Conservation (phyloP, 2,329 filamentous ascomycete genomes). For the Phialemonium atrogriseum region DNA sequence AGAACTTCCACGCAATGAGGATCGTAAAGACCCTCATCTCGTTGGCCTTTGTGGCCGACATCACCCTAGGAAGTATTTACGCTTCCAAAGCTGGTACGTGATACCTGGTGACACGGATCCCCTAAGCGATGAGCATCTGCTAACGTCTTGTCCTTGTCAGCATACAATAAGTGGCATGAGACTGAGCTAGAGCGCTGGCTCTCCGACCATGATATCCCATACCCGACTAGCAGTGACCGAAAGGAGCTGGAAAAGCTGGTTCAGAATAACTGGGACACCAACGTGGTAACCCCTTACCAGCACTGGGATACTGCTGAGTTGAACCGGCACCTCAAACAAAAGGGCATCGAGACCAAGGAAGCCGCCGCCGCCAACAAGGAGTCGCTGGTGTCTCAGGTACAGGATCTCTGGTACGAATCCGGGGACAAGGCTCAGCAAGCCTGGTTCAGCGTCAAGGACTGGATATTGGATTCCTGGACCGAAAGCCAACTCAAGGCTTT, state of each 20-base stretch:
- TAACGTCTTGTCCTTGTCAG: constrained; percentile 38
- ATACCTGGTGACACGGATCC: too few species aligned
- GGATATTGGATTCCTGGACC: constrained; percentile 93
- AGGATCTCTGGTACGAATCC: constrained; percentile 67
- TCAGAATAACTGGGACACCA: constrained; percentile 78
- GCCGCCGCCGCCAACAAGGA: constrained; percentile 61
- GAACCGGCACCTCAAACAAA: constrained; percentile 56
- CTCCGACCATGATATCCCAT: constrained; percentile 81
- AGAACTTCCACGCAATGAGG: constrained; percentile 56
- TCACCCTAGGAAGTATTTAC: constrained; percentile 69
- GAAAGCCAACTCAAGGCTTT: constrained; percentile 92
- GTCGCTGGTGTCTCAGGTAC: constrained; percentile 59
- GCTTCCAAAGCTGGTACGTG: constrained; percentile 75
- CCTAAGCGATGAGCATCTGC: too few species aligned
- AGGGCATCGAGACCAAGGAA: constrained; percentile 62
- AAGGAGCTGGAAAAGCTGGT: constrained; percentile 92
- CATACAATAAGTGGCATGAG: constrained; percentile 98
- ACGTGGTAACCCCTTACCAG: constrained; percentile 67
- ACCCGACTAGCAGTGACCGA: constrained; percentile 83
- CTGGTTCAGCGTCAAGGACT: constrained; percentile 68
- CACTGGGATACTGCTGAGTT: constrained; percentile 68
- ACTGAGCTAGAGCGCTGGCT: constrained; percentile 97
- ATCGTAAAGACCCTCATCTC: constrained; percentile 63
- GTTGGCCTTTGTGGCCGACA: constrained; percentile 63
- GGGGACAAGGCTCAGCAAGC: constrained; percentile 68